Evolutionary conservation across 1,139 yeast species (phyloP).

Genomic region (Saccharomycopsis hybrid): DNA sequence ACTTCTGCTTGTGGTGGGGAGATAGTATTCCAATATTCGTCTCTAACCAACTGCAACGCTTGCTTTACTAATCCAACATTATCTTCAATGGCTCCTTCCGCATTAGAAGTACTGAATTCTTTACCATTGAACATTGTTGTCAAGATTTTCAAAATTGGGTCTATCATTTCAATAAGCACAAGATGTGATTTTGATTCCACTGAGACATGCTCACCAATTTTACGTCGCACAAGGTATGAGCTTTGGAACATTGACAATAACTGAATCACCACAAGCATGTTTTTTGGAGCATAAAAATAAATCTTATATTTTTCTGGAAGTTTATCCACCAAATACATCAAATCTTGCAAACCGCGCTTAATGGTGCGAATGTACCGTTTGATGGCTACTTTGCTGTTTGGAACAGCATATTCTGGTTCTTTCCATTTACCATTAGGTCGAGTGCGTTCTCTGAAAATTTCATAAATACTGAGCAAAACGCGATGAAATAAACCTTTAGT

Average conservation of each 20-base stretch:
- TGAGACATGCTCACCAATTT: conserved; percentile 64
- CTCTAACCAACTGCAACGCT: no score
- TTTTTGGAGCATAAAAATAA: conserved; percentile 28
- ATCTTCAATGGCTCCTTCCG: no score
- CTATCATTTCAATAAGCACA: conserved; percentile 34
- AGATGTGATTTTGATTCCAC: conserved; percentile 45
- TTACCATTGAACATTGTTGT: conserved; percentile 8
- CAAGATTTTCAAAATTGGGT: conserved; percentile 2
- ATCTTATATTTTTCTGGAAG: conserved; percentile 25
- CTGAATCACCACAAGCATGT: conserved; percentile 35
- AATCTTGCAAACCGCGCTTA: conserved; percentile 51
- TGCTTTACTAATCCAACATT: no score
- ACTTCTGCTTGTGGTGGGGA: no score
- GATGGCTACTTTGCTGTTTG: not conserved
- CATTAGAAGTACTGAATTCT: conserved; percentile 22
- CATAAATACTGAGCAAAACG: conserved; percentile 42
- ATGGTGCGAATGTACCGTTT: conserved; percentile 31
- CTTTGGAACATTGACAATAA: conserved; percentile 51
- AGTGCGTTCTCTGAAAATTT: conserved; percentile 28
- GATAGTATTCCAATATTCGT: no score
- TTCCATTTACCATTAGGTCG: conserved; percentile 7
- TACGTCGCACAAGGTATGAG: conserved; percentile 47
- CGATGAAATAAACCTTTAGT: conserved; percentile 34
- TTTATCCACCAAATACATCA: conserved; percentile 41
- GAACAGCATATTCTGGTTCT: conserved; percentile 36